Base-by-base conservation (phyloP, 139 green algal species). In the Coelastrella sp. region DNA sequence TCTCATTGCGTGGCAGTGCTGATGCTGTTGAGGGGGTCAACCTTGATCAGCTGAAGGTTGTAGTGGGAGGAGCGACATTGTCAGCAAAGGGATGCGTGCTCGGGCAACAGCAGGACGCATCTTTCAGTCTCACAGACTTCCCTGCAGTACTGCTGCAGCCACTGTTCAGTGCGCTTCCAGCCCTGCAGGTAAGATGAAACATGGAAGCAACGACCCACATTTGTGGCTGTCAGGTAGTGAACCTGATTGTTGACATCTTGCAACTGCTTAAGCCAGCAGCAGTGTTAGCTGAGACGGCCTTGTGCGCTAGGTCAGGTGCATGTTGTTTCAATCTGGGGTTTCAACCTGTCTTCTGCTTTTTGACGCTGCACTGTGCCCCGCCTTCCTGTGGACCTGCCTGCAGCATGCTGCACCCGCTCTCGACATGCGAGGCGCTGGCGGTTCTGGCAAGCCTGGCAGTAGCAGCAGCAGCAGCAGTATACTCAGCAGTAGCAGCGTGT, bases 1-100 rank as follows among this genome's bases (percentile, higher is more conserved):
- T 85, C 30, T 11, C 66, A 30, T 25, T 92, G 9, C 51, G 57
- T 6, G 95, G 95, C 23, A 88, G 64, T n/a, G 94, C 89, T 81
- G 94, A 97, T 81, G 93, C 87, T 51, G 71, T 85, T 30, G 96
- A 98, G 53, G 96, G 96, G 0, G 34, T 98, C 63, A 89, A 95
- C n/a, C 73, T 98, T 66, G 91, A 98, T 69, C 92, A 97, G 86
- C 68, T 96, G 30, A 83, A 85, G 19, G 78, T 96, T 25, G 78
- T 57, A 7, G 81, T 9, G 85, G 91, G 85, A 38, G 48, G 51
- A 1, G 87, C 69, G 3, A 34, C 78, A 51, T 13, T 79, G 93
- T 19, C 83, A 84, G 23, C 51, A 92, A n/a, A 76, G 75, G 15
- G 95, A 92, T 35, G 81, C 27, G 88, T 98, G 86, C 89, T 98